A percentile compares a stretch with the other conserved stretches of the same genome.
Conservation (phyloP, 2,329 filamentous ascomycete genomes). For the Nothophoma quercina region DNA sequence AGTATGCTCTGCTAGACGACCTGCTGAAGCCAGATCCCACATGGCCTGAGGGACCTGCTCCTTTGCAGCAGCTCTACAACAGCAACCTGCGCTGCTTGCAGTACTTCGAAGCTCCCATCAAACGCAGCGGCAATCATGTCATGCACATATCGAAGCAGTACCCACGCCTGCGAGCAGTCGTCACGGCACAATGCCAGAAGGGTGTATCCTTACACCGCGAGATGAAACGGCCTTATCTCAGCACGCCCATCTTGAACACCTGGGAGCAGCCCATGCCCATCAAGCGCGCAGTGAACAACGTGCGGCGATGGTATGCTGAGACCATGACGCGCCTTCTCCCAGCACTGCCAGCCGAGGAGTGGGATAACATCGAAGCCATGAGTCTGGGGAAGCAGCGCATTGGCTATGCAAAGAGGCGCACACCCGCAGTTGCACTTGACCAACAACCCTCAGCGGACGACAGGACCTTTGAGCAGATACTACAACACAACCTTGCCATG, state of each 20-base stretch:
- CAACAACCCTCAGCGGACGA: background rate
- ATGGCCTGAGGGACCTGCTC: slow-evolving; percentile 14
- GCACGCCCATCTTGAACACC: slow-evolving; percentile 54
- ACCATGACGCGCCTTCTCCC: slow-evolving; percentile 54
- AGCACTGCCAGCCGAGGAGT: slow-evolving; percentile 55
- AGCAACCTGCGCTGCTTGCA: slow-evolving; percentile 39
- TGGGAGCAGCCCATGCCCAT: slow-evolving; percentile 58
- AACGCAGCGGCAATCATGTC: slow-evolving; percentile 19
- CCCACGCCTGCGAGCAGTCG: slow-evolving; percentile 37
- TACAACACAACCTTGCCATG: slow-evolving; percentile 31
- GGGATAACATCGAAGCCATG: slow-evolving; percentile 52
- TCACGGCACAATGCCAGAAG: slow-evolving; percentile 35
- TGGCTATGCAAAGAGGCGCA: slow-evolving; percentile 34
- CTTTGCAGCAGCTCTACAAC: slow-evolving; percentile 49
- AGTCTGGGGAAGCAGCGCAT: slow-evolving; percentile 43
- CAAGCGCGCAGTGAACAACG: slow-evolving; percentile 53
- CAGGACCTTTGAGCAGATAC: slow-evolving; percentile 8
- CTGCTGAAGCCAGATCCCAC: slow-evolving; percentile 36
- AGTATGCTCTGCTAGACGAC: slow-evolving; percentile 53
- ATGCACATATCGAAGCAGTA: slow-evolving; percentile 43
- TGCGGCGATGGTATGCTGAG: slow-evolving; percentile 53
- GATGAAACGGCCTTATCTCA: slow-evolving; percentile 36
- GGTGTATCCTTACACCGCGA: slow-evolving; percentile 26
- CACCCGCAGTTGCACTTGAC: slow-evolving; percentile 6
- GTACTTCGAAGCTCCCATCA: slow-evolving; percentile 41